phyloP scores from a whole-genome alignment of 345 rosid genomes.

The Physaria fendleri region DNA sequence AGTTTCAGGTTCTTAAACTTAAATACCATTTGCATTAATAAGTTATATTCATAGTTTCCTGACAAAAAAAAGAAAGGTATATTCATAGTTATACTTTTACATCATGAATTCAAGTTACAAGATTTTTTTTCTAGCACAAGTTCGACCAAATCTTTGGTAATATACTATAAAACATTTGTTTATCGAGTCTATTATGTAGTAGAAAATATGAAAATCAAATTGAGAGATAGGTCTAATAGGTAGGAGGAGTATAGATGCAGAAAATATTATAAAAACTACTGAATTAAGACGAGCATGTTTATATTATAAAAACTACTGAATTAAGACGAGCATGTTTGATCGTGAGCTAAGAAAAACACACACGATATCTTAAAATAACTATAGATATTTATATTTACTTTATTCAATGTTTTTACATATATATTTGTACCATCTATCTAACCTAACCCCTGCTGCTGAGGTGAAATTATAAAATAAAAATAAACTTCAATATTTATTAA shows the following conservation, averaged over 20 bases:
- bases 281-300: slow-evolving; percentile 29
- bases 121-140: neutral
- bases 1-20: slow-evolving; percentile 2
- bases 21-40: neutral
- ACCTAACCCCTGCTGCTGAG: slow-evolving; percentile 17
- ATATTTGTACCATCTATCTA: neutral
- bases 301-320: slow-evolving; percentile 20
- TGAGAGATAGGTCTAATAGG: slow-evolving; percentile 6
- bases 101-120: neutral
- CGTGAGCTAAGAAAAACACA: neutral
- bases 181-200: slow-evolving; percentile 4
- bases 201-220: slow-evolving; percentile 1
- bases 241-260: slow-evolving; percentile 20
- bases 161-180: slow-evolving; percentile 3
- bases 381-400: neutral
- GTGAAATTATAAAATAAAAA: neutral
- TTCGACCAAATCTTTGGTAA: neutral
- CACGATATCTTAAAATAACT: neutral
- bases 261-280: slow-evolving; percentile 18
- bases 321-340: slow-evolving; percentile 29
- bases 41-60: too few species aligned
- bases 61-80: too few species aligned
- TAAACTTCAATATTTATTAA: neutral
- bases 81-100: too few species aligned
- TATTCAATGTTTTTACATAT: neutral